These are phyloP conservation scores for Nemania bipapillata DNA, from an alignment of 2,329 filamentous ascomycete genomes.

Conservation along the genomic window DNA sequence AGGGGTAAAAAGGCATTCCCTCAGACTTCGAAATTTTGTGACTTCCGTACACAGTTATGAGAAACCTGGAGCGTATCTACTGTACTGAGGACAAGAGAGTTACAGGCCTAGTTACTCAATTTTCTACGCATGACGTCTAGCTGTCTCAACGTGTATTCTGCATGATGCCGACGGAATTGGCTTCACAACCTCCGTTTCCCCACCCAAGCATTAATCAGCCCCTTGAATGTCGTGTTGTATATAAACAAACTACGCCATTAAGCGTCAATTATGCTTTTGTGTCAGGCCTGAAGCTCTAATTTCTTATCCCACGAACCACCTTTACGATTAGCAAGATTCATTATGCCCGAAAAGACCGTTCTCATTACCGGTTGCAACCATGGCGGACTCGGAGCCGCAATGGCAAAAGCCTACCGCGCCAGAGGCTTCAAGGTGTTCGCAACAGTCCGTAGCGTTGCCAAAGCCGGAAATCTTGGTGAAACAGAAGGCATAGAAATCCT, in stretches of 20 bases:
- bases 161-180: constrained; percentile 10
- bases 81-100: neutral
- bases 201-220: neutral
- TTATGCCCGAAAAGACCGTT: constrained; percentile 11
- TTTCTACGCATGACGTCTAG: neutral
- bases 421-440: constrained; percentile 29
- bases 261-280: neutral
- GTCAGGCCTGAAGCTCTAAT: neutral
- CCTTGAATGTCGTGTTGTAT: neutral
- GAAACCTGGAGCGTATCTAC: neutral
- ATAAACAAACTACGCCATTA: neutral
- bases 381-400: constrained; percentile 22
- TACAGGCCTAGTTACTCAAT: neutral
- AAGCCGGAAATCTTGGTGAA: constrained; percentile 3
- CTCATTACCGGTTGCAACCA: constrained; percentile 24
- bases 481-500: constrained; percentile 22
- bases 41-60: neutral
- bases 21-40: neutral
- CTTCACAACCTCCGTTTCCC: neutral
- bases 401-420: constrained; percentile 6
- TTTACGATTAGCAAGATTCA: neutral
- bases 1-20: neutral
- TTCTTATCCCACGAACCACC: neutral
- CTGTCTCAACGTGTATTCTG: neutral
- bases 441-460: constrained; percentile 19